Evolutionary conservation across 352 stramenopile genomes (phyloP).

Genomic region (Globisporangium orthogonon): DNA sequence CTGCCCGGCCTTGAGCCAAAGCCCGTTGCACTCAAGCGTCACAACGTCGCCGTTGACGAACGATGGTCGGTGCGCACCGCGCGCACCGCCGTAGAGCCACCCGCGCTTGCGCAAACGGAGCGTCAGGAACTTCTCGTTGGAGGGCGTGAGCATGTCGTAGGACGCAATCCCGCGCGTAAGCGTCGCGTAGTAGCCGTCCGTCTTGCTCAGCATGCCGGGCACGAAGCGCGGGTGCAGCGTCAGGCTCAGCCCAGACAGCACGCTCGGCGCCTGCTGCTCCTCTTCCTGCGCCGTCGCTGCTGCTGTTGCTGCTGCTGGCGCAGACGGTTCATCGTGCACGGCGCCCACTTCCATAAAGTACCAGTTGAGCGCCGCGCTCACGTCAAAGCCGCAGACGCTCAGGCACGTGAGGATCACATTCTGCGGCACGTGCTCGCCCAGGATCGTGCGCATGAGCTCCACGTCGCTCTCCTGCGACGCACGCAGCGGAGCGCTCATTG

Average conservation of each 20-base stretch:
- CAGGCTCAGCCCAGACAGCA: constrained; percentile 67
- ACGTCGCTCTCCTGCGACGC: constrained; percentile 55
- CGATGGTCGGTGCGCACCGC: constrained; percentile 40
- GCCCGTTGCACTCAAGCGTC: constrained; percentile 81
- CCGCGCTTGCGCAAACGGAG: constrained; percentile 75
- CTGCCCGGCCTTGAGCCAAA: constrained; percentile 71
- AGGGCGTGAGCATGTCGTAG: constrained; percentile 81
- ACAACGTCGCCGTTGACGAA: constrained; percentile 85
- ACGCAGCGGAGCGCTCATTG: constrained; percentile 2
- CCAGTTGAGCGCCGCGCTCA: constrained; percentile 81
- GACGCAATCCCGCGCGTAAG: constrained; percentile 58
- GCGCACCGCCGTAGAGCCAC: constrained; percentile 40
- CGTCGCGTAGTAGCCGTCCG: constrained; percentile 80
- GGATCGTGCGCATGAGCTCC: constrained; percentile 85
- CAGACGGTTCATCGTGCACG: constrained; percentile 4
- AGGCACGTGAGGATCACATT: constrained; percentile 81
- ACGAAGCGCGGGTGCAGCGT: constrained; percentile 67
- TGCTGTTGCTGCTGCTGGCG: background rate
- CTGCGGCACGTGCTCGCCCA: constrained; percentile 81
- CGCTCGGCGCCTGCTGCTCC: constrained; percentile 23
- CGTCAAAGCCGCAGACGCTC: constrained; percentile 78
- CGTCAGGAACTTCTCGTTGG: constrained; percentile 80
- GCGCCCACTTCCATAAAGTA: constrained; percentile 79
- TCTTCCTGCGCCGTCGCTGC: background rate
- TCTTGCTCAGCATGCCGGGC: constrained; percentile 80